Base-by-base conservation (phyloP, 148 eudicot genomes). In the Diospyros lotus region DNA sequence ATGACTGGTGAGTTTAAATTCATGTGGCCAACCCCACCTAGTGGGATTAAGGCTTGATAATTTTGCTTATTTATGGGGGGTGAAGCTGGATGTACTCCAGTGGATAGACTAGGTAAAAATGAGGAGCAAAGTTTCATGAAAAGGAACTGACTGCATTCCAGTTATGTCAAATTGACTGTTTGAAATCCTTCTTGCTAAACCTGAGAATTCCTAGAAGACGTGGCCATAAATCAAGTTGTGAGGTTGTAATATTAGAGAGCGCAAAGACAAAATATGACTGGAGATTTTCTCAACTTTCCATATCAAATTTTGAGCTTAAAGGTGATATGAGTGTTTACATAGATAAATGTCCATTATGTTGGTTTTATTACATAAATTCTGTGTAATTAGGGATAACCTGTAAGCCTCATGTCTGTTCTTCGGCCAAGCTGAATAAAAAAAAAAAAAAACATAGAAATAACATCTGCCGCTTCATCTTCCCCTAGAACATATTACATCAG, bases 401-500 rank as follows among this genome's bases (percentile, higher is more conserved):
- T 28, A 28, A 28, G 28, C 28, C 28, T 28, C 28, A 28, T 28
- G 28, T 28, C 28, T 28, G 28, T 28, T 0, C 28, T 28, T 0
- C 28, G 28, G 28, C 28, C 28, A 28, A 28, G 28, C 28, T 28
- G 28, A 28, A 28, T 28, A n/a, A n/a, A n/a, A 28, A 28, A 28
- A 28, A 28, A 28, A 28, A 28, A 28, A 45, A 66, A 44, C 3
- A 15, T 66, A 66, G 40, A 44, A 13, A 28, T 14, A 66, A 39
- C 69, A 43, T 4, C 39, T 66, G 69, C 38, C 48, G 14, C 67
- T 6, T 18, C 54, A 48, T 46, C 55, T 46, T 67, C 70, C 70
- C 70, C 6, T 4, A 67, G 70, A 17, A 67, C 46, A 50, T 28
- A 39, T 68, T 68, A 43, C n/a, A 68, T 68, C 53, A 50, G 14